These are phyloP conservation scores for Brassica carinata DNA, from an alignment of 345 rosid genomes.

Conservation along the genomic window DNA sequence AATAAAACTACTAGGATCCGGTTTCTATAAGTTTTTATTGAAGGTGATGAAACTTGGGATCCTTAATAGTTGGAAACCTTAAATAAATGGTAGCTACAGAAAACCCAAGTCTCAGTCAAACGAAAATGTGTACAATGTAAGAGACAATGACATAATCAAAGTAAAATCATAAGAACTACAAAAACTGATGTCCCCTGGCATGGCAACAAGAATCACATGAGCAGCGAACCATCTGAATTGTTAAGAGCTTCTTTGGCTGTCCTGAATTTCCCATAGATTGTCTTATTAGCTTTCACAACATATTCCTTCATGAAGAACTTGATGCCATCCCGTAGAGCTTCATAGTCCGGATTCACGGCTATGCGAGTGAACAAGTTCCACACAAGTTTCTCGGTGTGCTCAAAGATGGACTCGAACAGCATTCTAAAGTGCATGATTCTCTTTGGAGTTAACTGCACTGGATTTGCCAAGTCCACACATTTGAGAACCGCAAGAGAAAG, in stretches of 20 bases:
- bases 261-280: slow-evolving; percentile 51
- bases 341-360: slow-evolving; percentile 69
- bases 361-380: slow-evolving; percentile 82
- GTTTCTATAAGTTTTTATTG: not conserved
- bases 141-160: slow-evolving; percentile 8
- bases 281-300: slow-evolving; percentile 55
- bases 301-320: slow-evolving; percentile 73
- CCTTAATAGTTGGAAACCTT: not conserved
- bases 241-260: slow-evolving; percentile 77
- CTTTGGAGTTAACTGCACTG: slow-evolving; percentile 57
- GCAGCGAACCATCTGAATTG: slow-evolving; percentile 61
- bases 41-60: not conserved
- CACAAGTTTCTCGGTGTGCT: slow-evolving; percentile 58
- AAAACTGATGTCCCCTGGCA: slow-evolving; percentile 8
- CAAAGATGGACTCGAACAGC: slow-evolving; percentile 74
- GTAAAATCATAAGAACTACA: not conserved
- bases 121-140: slow-evolving; percentile 9
- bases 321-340: slow-evolving; percentile 64
- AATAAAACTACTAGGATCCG: not conserved
- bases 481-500: slow-evolving; percentile 79
- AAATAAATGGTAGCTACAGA: not conserved
- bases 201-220: slow-evolving; percentile 46
- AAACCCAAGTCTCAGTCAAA: not conserved
- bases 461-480: slow-evolving; percentile 60
- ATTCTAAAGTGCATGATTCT: slow-evolving; percentile 82